These are phyloP conservation scores for Phalaenopsis aphrodite DNA, from an alignment of 106 monocot genomes.

Conservation along the genomic window DNA sequence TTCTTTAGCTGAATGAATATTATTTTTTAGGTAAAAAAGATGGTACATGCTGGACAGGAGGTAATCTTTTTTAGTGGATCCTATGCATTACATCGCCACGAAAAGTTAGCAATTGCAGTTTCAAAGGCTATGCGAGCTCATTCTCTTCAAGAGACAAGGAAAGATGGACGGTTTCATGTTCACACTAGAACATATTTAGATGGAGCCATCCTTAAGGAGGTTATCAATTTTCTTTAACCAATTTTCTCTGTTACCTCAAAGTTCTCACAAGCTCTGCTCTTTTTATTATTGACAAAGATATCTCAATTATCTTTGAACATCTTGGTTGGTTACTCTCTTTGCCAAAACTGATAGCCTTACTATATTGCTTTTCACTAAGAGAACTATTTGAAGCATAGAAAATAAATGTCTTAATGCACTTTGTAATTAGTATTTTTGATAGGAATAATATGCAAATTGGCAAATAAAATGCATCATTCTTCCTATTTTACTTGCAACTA, in stretches of 20 bases:
- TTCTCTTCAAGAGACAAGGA: conserved; percentile 93
- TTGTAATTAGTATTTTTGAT: not conserved
- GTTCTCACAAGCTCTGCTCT: not conserved
- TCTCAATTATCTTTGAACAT: not conserved
- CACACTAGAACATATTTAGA: conserved; percentile 89
- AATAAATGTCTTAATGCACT: not conserved
- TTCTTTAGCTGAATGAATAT: conserved; percentile 1
- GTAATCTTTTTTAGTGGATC: conserved; percentile 82
- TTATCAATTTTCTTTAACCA: conserved; percentile 10
- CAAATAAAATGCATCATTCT: not conserved
- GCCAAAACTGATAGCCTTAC: not conserved
- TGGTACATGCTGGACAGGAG: conserved; percentile 83
- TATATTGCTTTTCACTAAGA: not conserved
- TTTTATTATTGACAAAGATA: not conserved
- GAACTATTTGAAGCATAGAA: not conserved
- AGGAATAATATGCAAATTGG: not conserved
- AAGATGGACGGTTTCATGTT: conserved; percentile 91
- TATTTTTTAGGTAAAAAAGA: conserved; percentile 66
- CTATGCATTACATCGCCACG: conserved; percentile 88
- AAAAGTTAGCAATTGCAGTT: conserved; percentile 94
- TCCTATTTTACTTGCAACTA: not conserved
- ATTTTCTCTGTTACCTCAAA: not conserved
- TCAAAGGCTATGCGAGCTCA: conserved; percentile 87
- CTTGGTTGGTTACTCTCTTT: not conserved
- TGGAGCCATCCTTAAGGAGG: conserved; percentile 95